Evolutionary conservation across 805 yeast species (phyloP), one percentile per base, ranked within the genome.

Genomic region (Ogataea chonburiensis): DNA sequence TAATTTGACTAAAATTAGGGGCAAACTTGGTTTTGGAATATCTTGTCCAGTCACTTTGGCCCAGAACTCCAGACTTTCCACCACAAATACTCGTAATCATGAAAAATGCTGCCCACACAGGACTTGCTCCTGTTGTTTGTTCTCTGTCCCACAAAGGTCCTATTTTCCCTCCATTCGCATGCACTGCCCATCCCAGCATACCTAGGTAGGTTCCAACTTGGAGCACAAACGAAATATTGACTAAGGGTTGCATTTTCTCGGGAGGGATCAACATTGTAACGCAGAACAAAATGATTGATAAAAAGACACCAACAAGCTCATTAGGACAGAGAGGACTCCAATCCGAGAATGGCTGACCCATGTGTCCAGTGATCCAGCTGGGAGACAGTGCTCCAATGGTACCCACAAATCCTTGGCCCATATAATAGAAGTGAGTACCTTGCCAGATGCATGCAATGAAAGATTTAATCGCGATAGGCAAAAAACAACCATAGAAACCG

Each of bases 371-470:
- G 8, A 56, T 50, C 17, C 57, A 51, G 5, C 58, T 47, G 8
- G 70, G 64, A 39, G 66, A 62, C 44, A 68, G 57, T 19, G 70
- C 53, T 9, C 68, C 63, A 15, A 73, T 34, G 11, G 71, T 56
- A 12, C 64, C 58, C 3, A 64, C 56, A 7, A 71, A 47, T 23
- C 70, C 61, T 29, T 64, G 68, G 3, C 71, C 76, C 36, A 76
- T 74, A 12, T 71, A 61, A 47, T 57, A 72, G 2, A 73, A 56
- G 38, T 70, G 75, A 7, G 66, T 58, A 4, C 70, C 52, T 32
- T 61, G 68, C 72, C 75, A 73, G 28, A 74, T 68, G 21, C 67
- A 63, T 24, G 70, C 66, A 18, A 71, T 56, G 22, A 69, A 60
- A 26, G 68, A 60, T 49, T 78, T 60, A 37, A 67, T 63, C 4